Percentiles rank a stretch among this genome's conserved stretches.
Conservation (phyloP, 495 filamentous ascomycete genomes). For the Letharia lupina region DNA sequence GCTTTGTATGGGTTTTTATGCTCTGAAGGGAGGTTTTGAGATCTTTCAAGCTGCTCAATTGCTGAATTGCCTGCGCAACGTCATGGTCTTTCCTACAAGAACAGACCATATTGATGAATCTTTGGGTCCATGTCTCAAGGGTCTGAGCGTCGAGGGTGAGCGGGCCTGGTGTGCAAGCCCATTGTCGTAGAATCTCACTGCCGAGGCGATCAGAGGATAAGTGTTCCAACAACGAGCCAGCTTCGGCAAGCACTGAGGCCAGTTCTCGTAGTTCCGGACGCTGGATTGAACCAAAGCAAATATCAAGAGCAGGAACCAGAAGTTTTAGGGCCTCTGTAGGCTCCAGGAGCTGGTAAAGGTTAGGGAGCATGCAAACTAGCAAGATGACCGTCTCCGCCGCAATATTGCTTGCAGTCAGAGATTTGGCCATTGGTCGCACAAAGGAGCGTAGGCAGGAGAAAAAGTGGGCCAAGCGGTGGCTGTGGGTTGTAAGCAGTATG, state of each 20-base stretch:
- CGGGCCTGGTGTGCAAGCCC: background rate
- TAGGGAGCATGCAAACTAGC: background rate
- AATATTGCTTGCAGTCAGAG: background rate
- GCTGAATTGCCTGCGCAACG: background rate
- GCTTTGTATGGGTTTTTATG: background rate
- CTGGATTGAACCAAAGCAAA: background rate
- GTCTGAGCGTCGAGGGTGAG: background rate
- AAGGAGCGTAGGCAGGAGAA: background rate
- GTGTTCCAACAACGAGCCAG: background rate
- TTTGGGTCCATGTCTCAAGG: background rate
- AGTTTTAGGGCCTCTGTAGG: background rate
- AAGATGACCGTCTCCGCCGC: background rate
- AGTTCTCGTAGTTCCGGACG: background rate
- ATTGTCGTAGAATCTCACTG: background rate
- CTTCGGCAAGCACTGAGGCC: background rate
- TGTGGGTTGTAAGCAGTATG: background rate
- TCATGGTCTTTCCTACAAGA: slow-evolving; percentile 1
- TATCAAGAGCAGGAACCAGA: background rate
- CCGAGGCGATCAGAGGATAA: background rate
- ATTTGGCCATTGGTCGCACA: background rate
- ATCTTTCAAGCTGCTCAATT: background rate
- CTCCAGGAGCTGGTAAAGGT: background rate
- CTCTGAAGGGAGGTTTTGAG: background rate
- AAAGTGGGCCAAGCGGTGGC: background rate
- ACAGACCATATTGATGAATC: slow-evolving; percentile 2